A percentile compares a stretch with the other conserved stretches of the same genome.
Evolutionary conservation across 2,329 filamentous ascomycete genomes (phyloP).

Genomic region (Fusarium setosum): DNA sequence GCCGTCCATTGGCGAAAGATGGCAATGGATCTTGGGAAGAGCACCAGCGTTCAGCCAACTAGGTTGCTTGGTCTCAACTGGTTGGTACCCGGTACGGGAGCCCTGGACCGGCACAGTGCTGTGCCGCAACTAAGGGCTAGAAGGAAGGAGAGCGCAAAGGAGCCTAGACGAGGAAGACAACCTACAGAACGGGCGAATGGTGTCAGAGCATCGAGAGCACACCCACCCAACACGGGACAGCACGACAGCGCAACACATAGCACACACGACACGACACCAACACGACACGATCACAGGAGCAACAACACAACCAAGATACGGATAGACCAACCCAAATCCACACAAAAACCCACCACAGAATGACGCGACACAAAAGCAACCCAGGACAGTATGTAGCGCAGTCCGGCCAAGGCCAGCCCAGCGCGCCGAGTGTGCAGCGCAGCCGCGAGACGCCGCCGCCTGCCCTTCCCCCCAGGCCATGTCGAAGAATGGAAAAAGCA

Average conservation of each 20-base stretch:
- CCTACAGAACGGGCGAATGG: constrained; percentile 26
- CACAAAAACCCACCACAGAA: constrained; percentile 25
- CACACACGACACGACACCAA: constrained; percentile 38
- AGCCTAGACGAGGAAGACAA: constrained; percentile 24
- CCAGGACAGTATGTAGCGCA: constrained; percentile 8
- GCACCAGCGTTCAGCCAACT: constrained; percentile 1
- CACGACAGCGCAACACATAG: constrained; percentile 39
- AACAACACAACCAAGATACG: constrained; percentile 29
- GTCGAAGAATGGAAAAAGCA: constrained; percentile 18
- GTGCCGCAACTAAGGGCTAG: constrained; percentile 37
- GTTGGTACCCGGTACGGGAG: constrained; percentile 31
- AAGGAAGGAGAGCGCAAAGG: constrained; percentile 35
- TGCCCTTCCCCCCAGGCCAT: too few relatives aligned
- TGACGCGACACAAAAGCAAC: constrained; percentile 31
- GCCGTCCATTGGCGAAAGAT: constrained; percentile 29
- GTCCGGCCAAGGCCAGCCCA: constrained; percentile 20
- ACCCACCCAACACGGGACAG: constrained; percentile 36
- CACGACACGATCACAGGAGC: constrained; percentile 33
- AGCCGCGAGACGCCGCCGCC: constrained; percentile 28
- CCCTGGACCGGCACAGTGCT: constrained; percentile 33
- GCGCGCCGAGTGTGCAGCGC: too few relatives aligned
- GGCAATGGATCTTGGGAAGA: not conserved
- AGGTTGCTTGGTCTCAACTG: constrained; percentile 6
- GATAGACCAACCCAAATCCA: constrained; percentile 21
- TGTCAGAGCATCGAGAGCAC: constrained; percentile 31